Percentiles rank a stretch among this genome's conserved stretches.
Conservation (phyloP, 805 yeast species). For the Martiniozyma abietophila region DNA sequence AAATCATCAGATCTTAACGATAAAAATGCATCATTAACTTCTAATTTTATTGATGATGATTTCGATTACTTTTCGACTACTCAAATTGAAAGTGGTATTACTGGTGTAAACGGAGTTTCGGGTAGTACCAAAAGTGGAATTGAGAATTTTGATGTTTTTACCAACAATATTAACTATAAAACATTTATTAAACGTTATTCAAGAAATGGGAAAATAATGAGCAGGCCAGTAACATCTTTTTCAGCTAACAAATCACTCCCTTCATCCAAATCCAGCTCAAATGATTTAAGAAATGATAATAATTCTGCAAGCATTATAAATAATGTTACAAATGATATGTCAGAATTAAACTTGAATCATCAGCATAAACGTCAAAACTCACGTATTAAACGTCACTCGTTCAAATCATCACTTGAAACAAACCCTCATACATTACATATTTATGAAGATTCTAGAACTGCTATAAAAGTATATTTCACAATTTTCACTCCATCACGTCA, state of each 20-base stretch:
- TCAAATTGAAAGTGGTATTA: no score
- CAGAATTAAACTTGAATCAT: conserved; percentile 4
- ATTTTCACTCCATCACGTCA: conserved; percentile 45
- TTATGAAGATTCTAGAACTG: conserved; percentile 40
- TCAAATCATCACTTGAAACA: no score
- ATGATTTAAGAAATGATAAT: no score
- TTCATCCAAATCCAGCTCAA: no score
- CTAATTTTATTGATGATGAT: no score
- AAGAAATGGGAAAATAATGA: no score
- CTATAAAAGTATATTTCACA: conserved; percentile 41
- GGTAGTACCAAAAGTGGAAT: conserved; percentile 26
- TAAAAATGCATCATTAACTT: no score
- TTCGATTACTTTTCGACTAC: no score
- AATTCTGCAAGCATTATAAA: not conserved
- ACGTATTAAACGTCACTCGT: not conserved
- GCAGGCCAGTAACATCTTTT: no score
- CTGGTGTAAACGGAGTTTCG: conserved; percentile 6
- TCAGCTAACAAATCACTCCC: no score
- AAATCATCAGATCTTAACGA: no score
- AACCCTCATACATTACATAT: no score
- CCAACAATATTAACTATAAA: conserved; percentile 20
- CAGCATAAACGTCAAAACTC: not conserved
- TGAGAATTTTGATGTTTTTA: conserved; percentile 30
- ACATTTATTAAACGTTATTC: not conserved
- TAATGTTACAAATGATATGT: conserved; percentile 20